phyloP scores from a whole-genome alignment of 2,329 filamentous ascomycete genomes.

The Arthrobotrys entomopaga region DNA sequence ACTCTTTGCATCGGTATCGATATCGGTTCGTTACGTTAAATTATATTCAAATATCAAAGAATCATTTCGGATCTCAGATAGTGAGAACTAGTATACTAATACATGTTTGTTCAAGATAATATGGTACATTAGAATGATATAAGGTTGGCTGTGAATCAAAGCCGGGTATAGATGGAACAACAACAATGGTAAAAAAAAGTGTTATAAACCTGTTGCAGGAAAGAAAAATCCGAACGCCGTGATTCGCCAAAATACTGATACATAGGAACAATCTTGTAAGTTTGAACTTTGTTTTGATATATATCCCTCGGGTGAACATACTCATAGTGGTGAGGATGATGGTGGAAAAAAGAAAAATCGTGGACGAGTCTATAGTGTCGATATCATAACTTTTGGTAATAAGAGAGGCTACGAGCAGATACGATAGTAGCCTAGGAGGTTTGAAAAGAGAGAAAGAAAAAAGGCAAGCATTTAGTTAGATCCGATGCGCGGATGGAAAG shows the following conservation, averaged over 20 bases:
- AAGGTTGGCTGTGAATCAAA: slow-evolving; percentile 14
- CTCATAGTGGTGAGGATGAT: too few relatives aligned
- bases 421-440: too few relatives aligned
- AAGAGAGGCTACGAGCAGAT: slow-evolving; percentile 1
- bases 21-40: too few relatives aligned
- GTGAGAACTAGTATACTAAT: slow-evolving; percentile 22
- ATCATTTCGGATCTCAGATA: neutral
- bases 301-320: too few relatives aligned
- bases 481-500: slow-evolving; percentile 42
- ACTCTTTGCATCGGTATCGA: too few relatives aligned
- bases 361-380: slow-evolving; percentile 35
- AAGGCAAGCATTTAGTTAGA: slow-evolving; percentile 21
- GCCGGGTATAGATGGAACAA: slow-evolving; percentile 27
- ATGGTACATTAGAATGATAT: slow-evolving; percentile 48
- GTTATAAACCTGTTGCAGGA: neutral
- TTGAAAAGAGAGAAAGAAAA: slow-evolving; percentile 14
- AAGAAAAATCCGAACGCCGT: slow-evolving; percentile 42
- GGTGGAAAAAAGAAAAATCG: slow-evolving; percentile 2
- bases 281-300: too few relatives aligned
- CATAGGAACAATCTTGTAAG: slow-evolving; percentile 2
- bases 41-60: neutral
- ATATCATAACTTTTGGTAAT: slow-evolving; percentile 50
- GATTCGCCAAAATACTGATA: slow-evolving; percentile 26
- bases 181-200: slow-evolving; percentile 9
- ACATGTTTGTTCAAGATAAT: slow-evolving; percentile 26